Conservation (phyloP, 441 rosid species). For the Biscutella laevigata region DNA sequence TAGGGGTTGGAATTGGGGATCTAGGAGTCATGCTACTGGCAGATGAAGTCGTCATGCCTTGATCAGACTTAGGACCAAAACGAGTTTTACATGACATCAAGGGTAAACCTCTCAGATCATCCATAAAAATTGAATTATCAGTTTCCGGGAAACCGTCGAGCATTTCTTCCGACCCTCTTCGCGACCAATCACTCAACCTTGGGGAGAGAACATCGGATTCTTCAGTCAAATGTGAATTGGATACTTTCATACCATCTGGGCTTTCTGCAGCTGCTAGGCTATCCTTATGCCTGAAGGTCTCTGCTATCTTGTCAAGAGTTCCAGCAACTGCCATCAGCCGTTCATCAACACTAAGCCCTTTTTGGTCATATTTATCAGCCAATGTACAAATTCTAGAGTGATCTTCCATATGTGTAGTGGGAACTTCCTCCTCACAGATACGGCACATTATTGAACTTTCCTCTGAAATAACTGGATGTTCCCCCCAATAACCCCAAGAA, state of each 20-base stretch:
- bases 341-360: constrained; percentile 75
- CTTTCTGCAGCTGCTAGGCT: constrained; percentile 53
- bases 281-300: constrained; percentile 69
- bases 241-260: constrained; percentile 81
- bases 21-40: constrained; percentile 98
- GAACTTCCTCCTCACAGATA: constrained; percentile 96
- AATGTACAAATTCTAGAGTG: constrained; percentile 92
- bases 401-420: constrained; percentile 77
- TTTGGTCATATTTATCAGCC: constrained; percentile 89
- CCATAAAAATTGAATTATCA: constrained; percentile 68
- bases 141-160: constrained; percentile 89
- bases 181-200: constrained; percentile 89
- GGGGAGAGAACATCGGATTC: constrained; percentile 86
- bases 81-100: constrained; percentile 91
- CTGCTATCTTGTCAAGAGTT: constrained; percentile 85
- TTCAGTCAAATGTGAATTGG: constrained; percentile 80
- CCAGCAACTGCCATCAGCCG: constrained; percentile 75
- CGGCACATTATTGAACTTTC: constrained; percentile 90
- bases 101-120: constrained; percentile 83
- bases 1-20: constrained; percentile 89
- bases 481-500: constrained; percentile 96
- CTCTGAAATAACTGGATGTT: constrained; percentile 53
- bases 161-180: constrained; percentile 97
- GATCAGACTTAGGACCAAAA: constrained; percentile 91
- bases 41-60: constrained; percentile 95